Evolutionary conservation across 2,329 filamentous ascomycete genomes (phyloP).

Genomic region (Volutella citrinella): DNA sequence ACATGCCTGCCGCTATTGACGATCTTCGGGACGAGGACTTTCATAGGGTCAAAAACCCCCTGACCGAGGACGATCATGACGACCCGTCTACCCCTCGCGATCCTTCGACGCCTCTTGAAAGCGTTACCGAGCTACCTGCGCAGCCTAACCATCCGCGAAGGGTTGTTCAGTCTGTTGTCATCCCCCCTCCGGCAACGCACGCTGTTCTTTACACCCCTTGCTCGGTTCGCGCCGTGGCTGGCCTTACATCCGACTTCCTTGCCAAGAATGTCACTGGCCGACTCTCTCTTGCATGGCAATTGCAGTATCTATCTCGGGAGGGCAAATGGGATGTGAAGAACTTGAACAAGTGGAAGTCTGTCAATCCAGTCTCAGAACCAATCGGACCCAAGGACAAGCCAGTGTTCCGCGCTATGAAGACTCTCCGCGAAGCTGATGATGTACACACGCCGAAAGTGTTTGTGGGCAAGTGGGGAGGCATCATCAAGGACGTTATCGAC

Average conservation of each 20-base stretch:
- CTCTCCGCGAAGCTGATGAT: slow-evolving; percentile 83
- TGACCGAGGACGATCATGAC: slow-evolving; percentile 6
- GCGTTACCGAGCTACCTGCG: slow-evolving; percentile 39
- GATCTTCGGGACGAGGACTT: slow-evolving; percentile 26
- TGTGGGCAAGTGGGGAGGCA: slow-evolving; percentile 60
- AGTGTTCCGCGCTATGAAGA: slow-evolving; percentile 88
- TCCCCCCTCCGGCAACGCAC: slow-evolving; percentile 78
- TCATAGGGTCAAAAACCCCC: slow-evolving; percentile 14
- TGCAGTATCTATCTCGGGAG: slow-evolving; percentile 81
- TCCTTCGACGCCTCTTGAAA: slow-evolving; percentile 45
- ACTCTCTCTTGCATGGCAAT: slow-evolving; percentile 83
- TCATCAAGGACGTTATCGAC: slow-evolving; percentile 77
- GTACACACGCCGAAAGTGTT: slow-evolving; percentile 75
- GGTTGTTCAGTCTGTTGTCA: slow-evolving; percentile 64
- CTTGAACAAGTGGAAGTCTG: slow-evolving; percentile 82
- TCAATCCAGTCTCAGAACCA: slow-evolving; percentile 71
- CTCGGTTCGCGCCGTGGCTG: slow-evolving; percentile 72
- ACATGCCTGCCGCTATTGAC: slow-evolving; percentile 35
- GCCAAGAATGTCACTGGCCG: slow-evolving; percentile 70
- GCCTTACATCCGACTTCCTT: slow-evolving; percentile 81
- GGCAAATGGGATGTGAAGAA: slow-evolving; percentile 99
- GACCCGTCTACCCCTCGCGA: slow-evolving; percentile 34
- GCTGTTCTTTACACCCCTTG: slow-evolving; percentile 78
- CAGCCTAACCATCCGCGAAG: slow-evolving; percentile 48
- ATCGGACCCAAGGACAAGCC: slow-evolving; percentile 56